These are phyloP conservation scores for Cutaneotrichosporon mucoides DNA, from an alignment of 1,284 basidiomycete genomes.

Conservation along the genomic window DNA sequence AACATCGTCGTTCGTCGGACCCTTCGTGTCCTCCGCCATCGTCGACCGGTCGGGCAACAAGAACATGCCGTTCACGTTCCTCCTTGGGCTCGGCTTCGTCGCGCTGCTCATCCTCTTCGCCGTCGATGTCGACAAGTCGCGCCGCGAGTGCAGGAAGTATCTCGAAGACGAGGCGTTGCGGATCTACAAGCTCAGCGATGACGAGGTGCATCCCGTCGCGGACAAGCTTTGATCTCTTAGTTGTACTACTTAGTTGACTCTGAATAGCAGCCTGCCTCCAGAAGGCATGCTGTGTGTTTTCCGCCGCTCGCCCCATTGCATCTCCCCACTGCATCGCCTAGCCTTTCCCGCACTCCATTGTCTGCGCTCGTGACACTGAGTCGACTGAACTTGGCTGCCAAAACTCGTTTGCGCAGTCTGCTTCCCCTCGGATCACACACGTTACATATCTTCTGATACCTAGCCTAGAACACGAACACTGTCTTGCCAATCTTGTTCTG, in stretches of 20 bases:
- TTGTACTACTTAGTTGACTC: no score
- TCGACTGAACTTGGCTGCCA: no score
- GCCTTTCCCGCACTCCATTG: no score
- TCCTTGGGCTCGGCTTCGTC: slow-evolving; percentile 21
- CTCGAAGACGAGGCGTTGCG: slow-evolving; percentile 41
- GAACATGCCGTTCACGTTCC: slow-evolving; percentile 26
- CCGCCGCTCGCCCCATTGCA: no score
- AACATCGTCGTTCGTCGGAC: slow-evolving; percentile 20
- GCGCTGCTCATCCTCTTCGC: slow-evolving; percentile 12
- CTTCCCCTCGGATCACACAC: no score
- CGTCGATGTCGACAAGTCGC: slow-evolving; percentile 22
- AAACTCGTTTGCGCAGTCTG: no score
- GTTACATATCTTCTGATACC: no score
- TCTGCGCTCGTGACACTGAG: no score
- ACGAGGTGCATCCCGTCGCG: background rate
- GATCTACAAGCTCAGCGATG: slow-evolving; percentile 26
- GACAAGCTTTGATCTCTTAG: background rate
- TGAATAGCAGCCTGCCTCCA: no score
- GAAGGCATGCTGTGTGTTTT: no score
- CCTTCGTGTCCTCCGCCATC: slow-evolving; percentile 27
- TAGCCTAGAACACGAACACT: slow-evolving; percentile 30
- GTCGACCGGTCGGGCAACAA: slow-evolving; percentile 21
- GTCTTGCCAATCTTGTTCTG: slow-evolving; percentile 46
- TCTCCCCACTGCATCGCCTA: no score
- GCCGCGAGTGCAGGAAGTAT: slow-evolving; percentile 25